Percentiles rank a stretch among this genome's conserved stretches.
Evolutionary conservation across 768 basidiomycete species (phyloP).

Genomic region (Auriscalpium vulgare): DNA sequence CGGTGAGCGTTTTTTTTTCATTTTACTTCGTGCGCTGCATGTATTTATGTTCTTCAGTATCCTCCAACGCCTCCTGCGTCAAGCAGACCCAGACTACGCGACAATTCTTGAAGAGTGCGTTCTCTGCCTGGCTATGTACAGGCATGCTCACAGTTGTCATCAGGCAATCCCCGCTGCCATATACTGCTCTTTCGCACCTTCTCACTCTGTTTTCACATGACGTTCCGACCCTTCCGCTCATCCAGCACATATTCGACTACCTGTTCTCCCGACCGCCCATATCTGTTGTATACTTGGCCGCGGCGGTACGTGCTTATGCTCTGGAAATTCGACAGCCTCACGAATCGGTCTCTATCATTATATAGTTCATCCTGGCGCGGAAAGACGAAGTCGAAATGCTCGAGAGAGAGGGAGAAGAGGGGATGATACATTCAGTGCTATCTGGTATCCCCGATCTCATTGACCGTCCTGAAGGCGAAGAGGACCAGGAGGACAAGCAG

Average conservation of each 20-base stretch:
- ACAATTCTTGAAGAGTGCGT: slow-evolving; percentile 59
- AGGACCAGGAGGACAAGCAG: slow-evolving; percentile 1
- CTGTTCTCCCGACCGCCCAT: slow-evolving; percentile 78
- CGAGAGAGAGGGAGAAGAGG: slow-evolving; percentile 65
- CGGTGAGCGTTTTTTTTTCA: slow-evolving; percentile 33
- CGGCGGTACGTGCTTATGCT: slow-evolving; percentile 51
- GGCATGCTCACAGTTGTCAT: neutral
- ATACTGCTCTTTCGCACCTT: slow-evolving; percentile 84
- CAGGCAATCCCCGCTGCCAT: slow-evolving; percentile 74
- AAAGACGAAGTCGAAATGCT: slow-evolving; percentile 59
- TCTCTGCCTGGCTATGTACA: neutral
- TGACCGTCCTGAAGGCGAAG: slow-evolving; percentile 29
- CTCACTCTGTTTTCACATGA: slow-evolving; percentile 92
- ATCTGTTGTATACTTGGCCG: slow-evolving; percentile 71
- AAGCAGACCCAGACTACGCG: slow-evolving; percentile 65
- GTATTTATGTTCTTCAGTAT: slow-evolving; percentile 38
- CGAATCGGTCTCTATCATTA: neutral
- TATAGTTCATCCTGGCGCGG: slow-evolving; percentile 64
- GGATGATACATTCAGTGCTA: slow-evolving; percentile 74
- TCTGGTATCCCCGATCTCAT: slow-evolving; percentile 53
- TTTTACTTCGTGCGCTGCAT: neutral
- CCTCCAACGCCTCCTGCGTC: slow-evolving; percentile 62
- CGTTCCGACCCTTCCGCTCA: slow-evolving; percentile 78
- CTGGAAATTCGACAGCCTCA: neutral
- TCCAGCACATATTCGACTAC: slow-evolving; percentile 91